Evolutionary conservation across 257 asterid species (phyloP).

Genomic region (Schizonepeta tenuifolia): DNA sequence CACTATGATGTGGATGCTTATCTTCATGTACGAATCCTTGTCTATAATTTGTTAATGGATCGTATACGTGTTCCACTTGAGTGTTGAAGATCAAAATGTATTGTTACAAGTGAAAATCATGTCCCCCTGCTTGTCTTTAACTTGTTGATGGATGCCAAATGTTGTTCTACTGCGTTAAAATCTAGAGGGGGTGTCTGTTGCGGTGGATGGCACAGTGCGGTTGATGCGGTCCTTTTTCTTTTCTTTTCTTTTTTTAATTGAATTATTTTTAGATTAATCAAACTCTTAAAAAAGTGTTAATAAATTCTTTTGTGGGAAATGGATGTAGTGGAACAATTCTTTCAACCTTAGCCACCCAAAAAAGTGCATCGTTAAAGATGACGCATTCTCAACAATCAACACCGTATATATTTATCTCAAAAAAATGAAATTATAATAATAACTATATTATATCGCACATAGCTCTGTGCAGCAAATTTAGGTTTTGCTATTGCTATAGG

Average conservation of each 20-base stretch:
- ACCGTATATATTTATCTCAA: neutral
- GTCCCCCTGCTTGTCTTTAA: too few relatives aligned
- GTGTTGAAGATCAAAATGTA: neutral
- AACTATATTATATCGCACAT: neutral
- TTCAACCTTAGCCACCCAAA: slow-evolving; percentile 21
- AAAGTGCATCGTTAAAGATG: neutral
- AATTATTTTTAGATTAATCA: too few relatives aligned
- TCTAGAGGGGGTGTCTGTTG: too few relatives aligned
- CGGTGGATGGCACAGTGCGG: too few relatives aligned
- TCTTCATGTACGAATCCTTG: slow-evolving; percentile 18
- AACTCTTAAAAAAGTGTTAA: too few relatives aligned
- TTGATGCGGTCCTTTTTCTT: too few relatives aligned
- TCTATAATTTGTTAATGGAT: slow-evolving; percentile 22
- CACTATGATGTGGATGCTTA: neutral
- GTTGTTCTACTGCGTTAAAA: too few relatives aligned
- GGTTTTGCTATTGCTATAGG: neutral
- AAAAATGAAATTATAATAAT: too few relatives aligned
- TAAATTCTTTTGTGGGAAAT: slow-evolving; percentile 16
- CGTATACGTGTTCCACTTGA: neutral
- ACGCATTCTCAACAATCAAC: neutral
- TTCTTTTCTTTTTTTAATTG: too few relatives aligned
- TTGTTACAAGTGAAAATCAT: too few relatives aligned
- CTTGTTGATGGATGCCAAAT: too few relatives aligned
- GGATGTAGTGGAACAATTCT: slow-evolving; percentile 10
- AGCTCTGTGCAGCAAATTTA: neutral